Evolutionary conservation across 2,329 filamentous ascomycete species (phyloP), one percentile per base, ranked within the genome.

Genomic region (Cladosporium sp.): DNA sequence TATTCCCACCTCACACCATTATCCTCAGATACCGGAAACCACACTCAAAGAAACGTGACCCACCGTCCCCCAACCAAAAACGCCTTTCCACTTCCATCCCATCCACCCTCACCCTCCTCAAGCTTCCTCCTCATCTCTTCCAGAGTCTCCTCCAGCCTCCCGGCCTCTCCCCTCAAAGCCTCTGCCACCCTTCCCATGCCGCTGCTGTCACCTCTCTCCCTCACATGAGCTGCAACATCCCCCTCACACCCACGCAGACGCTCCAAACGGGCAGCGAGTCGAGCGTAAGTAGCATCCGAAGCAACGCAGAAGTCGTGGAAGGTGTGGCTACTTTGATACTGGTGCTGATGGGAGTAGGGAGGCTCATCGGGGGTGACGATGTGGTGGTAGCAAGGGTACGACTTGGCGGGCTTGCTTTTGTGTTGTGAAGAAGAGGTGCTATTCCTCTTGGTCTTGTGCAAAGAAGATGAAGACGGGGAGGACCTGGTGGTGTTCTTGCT

Each of bases 91-190:
- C 6, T 34, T 4, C 28, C 52, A 8, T 80, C 79, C 66, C 83
- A 83, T 4, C 86, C 79, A 60, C 81, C 80, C 69, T 81, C 80
- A 73, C 90, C 86, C 78, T 97, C 88, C 73, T 89, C 88, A 11
- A 90, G 85, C 68, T 90, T 92, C 68, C 86, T 88, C 77, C 95
- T 92, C 12, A 95, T 76, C 44, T 82, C 84, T 49, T 90, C 88
- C 79, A 96, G 94, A 1, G 91, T 89, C 74, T 89, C 88, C 47
- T 82, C 82, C 65, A 88, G 80, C 54, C 87, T 75, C 59, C 76
- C 76, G 55, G 87, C 84, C 51, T 85, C 78, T 77, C 89, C 86
- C 65, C 79, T 80, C 2, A 83, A 80, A 6, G 85, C 71, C 64
- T 79, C 76, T 14, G 77, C 80, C 58, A 75, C 78, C 62, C 72